These are phyloP conservation scores for Aspergillus amoenus DNA, from an alignment of 2,329 filamentous ascomycete species.

Conservation along the genomic window DNA sequence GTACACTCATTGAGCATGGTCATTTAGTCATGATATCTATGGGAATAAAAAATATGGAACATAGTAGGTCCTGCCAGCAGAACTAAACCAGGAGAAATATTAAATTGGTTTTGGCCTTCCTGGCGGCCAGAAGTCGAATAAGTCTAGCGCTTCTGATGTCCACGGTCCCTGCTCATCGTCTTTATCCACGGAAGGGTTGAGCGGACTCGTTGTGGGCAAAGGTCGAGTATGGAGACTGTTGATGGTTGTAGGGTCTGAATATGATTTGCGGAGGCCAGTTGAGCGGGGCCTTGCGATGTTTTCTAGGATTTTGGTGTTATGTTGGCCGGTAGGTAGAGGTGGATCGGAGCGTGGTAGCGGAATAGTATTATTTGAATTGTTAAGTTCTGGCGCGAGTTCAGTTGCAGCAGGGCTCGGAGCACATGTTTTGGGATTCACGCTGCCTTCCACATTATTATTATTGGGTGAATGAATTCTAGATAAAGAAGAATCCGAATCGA, in stretches of 20 bases:
- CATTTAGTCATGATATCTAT: constrained; percentile 1
- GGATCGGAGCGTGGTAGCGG: not conserved
- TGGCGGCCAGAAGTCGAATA: constrained; percentile 46
- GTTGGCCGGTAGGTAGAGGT: not conserved
- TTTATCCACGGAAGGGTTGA: constrained; percentile 18
- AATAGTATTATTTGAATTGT: not conserved
- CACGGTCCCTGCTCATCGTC: constrained; percentile 38
- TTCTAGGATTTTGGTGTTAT: not conserved
- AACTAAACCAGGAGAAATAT: not conserved
- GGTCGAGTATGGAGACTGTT: constrained; percentile 14
- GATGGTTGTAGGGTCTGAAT: constrained; percentile 30
- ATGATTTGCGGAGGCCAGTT: constrained; percentile 31
- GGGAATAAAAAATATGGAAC: not conserved
- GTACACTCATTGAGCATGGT: not conserved
- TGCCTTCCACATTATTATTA: not conserved
- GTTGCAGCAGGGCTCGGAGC: not conserved
- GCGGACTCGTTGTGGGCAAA: constrained; percentile 17
- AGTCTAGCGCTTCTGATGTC: constrained; percentile 42
- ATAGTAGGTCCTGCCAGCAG: constrained; percentile 3
- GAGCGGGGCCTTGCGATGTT: constrained; percentile 3
- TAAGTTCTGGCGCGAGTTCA: not conserved
- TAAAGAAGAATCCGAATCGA: not conserved
- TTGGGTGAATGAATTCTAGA: not conserved
- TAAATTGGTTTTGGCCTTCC: constrained; percentile 35
- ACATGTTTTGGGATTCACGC: no score